phyloP scores from a whole-genome alignment of 2,329 filamentous ascomycete species.

The Aspergillus ustus region DNA sequence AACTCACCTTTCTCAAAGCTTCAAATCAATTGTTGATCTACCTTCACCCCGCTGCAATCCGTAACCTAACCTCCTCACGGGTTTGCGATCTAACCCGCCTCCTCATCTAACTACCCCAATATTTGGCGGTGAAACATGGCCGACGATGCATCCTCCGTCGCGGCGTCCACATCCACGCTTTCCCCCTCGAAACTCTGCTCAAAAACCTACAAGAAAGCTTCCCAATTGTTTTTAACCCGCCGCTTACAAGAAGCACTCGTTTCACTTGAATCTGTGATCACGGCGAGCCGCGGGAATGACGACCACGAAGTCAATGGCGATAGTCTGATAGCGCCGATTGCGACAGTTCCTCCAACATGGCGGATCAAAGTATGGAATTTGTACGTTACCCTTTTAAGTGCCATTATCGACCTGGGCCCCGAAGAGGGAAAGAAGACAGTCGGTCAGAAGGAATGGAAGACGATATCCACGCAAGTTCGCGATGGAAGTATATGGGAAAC shows the following conservation, averaged over 20 bases:
- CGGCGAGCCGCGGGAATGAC: constrained; percentile 51
- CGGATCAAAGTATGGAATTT: constrained; percentile 97
- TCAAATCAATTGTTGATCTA: constrained; percentile 14
- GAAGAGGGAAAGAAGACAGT: constrained; percentile 90
- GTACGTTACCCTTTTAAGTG: constrained; percentile 91
- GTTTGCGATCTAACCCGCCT: constrained; percentile 1
- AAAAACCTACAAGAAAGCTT: constrained; percentile 91
- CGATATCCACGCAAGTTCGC: constrained; percentile 79
- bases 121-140: constrained; percentile 35
- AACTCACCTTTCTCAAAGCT: constrained; percentile 13
- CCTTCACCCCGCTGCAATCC: not conserved
- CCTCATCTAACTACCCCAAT: constrained; percentile 17
- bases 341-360: constrained; percentile 77
- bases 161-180: constrained; percentile 65
- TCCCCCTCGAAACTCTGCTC: constrained; percentile 69
- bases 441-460: constrained; percentile 82
- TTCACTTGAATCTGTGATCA: constrained; percentile 81
- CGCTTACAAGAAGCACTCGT: constrained; percentile 87
- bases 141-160: constrained; percentile 36
- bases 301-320: constrained; percentile 50
- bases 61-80: not conserved
- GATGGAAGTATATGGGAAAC: constrained; percentile 95
- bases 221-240: constrained; percentile 91
- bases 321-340: constrained; percentile 67
- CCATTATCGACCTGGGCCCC: constrained; percentile 82